Conservation (phyloP, 768 basidiomycete species). For the Lentinus brumalis region DNA sequence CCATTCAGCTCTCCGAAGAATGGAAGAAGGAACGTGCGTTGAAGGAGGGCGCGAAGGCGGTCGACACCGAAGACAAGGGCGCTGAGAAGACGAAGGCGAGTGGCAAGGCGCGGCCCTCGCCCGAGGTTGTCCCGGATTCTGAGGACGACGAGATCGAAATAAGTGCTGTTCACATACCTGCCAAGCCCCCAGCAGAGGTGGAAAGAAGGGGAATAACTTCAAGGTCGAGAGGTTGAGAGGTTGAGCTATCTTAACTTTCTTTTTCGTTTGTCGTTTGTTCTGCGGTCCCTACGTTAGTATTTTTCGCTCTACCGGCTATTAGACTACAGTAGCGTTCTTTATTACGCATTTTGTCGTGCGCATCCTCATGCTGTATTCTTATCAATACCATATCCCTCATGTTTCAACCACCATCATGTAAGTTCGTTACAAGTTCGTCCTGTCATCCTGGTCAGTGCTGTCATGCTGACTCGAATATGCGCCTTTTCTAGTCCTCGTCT, state of each 20-base stretch:
- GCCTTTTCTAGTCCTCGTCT: too few relatives aligned
- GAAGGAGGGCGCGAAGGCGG: constrained; percentile 34
- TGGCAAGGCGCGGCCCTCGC: background rate
- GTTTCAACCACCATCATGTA: too few relatives aligned
- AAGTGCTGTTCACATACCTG: background rate
- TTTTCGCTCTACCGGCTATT: constrained; percentile 1
- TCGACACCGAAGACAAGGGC: background rate
- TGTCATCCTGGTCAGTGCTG: too few relatives aligned
- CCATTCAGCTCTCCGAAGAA: constrained; percentile 46
- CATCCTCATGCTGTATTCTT: constrained; percentile 15
- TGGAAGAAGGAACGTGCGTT: constrained; percentile 50
- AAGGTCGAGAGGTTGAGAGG: background rate
- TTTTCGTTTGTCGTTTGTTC: background rate
- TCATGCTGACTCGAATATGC: too few relatives aligned
- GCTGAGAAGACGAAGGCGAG: background rate
- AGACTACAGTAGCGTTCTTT: background rate
- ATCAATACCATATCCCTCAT: background rate
- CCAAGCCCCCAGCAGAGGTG: background rate
- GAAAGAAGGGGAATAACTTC: constrained; percentile 2
- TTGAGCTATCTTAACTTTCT: background rate
- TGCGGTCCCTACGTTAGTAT: constrained; percentile 8
- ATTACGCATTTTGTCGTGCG: background rate
- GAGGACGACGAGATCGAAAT: constrained; percentile 35
- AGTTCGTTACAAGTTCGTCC: too few relatives aligned
- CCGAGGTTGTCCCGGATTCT: background rate